Evolutionary conservation across 164 flowering plant species (phyloP), one percentile per base, ranked within the genome.

Genomic region (Hamamelis virginiana): DNA sequence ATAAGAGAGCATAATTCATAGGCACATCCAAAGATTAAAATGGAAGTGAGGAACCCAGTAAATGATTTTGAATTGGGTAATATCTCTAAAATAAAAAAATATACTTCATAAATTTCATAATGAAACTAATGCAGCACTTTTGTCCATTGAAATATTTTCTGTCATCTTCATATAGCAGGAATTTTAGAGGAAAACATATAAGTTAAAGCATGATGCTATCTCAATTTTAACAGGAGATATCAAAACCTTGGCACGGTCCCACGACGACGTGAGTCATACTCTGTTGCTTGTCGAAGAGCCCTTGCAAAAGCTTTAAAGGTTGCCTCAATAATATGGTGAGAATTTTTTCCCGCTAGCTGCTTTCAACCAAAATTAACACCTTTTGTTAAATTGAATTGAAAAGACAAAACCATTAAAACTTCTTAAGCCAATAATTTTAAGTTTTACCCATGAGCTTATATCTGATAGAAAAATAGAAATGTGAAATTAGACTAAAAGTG

Each of bases 241-340:
- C 5, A 81, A 74, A 59, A 96, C 98, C 98, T 93, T 76, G 98
- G 98, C 11, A 96, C 78, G 22, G 89, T 79, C 61, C 97, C 96
- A 27, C 23, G 84, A 68, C 95, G 97, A 27, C 95, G 94, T 48
- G 79, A 76, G 62, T 96, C 99, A 83, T 79, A 83, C 64, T 93
- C 96, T 11, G 96, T 89, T 21, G 98, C 99, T 76, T 96, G 98
- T 59, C 97, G 85, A 74, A 96, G 97, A 78, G 98, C 96, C 78
- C 98, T 91, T n/a, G 99, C 97, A 83, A 96, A 96, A 63, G 97
- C 99, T 80, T 96, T 96, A 79, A 93, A 96, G 44, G 98, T 91
- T 70, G 99, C 99, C 82, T 96, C 99, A 70, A 96, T 88, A 23
- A 96, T 96, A 72, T 96, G 99, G 71, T 96, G 99, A 65, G 99